phyloP scores from a whole-genome alignment of 169 alveolate genomes.

The Cryptosporidium baileyi region DNA sequence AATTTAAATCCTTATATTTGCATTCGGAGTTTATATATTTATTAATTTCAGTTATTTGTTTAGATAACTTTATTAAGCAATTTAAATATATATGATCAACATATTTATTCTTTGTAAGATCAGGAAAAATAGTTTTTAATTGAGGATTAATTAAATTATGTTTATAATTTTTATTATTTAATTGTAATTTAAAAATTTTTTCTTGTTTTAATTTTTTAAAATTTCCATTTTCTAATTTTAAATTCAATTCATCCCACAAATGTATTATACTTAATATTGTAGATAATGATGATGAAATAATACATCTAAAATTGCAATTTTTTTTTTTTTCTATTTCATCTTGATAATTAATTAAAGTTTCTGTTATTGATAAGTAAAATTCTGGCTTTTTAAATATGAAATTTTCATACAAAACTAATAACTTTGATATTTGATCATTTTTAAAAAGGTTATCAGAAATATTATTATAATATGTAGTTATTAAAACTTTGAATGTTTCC shows the following conservation, averaged over 20 bases:
- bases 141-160: background rate
- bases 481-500: slow-evolving; percentile 17
- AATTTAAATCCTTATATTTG: background rate
- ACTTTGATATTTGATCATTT: background rate
- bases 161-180: background rate
- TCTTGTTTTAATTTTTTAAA: no score
- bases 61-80: background rate
- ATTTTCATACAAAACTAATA: slow-evolving; percentile 1
- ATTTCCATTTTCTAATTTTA: background rate
- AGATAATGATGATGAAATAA: slow-evolving; percentile 19
- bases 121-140: background rate
- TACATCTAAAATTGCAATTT: background rate
- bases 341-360: background rate
- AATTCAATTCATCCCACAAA: slow-evolving; percentile 51
- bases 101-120: background rate
- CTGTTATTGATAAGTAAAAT: slow-evolving; percentile 20
- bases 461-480: background rate
- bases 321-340: background rate
- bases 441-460: background rate
- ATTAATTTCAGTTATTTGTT: background rate
- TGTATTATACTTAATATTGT: slow-evolving; percentile 27
- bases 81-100: slow-evolving; percentile 18
- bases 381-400: background rate
- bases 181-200: no score
- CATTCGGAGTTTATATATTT: background rate